Evolutionary conservation across 495 filamentous ascomycete genomes (phyloP).

Genomic region (Mycothermus thermophilus): DNA sequence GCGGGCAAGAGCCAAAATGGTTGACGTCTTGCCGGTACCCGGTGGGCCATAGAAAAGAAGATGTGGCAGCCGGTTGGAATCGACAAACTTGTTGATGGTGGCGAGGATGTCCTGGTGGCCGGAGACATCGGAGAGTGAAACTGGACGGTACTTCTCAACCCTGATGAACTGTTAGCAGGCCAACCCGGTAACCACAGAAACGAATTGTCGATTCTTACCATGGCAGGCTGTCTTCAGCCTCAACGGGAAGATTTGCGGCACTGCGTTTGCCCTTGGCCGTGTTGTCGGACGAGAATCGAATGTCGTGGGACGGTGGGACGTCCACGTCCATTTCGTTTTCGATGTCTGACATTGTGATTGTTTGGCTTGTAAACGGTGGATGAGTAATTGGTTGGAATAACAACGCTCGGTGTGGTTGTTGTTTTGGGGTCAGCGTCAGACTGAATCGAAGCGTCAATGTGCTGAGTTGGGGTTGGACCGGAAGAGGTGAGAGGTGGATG

Average conservation of each 20-base stretch:
- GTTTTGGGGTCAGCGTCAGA: too few species aligned
- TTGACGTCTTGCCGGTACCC: constrained; percentile 95
- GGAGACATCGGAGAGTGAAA: constrained; percentile 77
- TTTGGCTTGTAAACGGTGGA: not conserved
- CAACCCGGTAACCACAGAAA: not conserved
- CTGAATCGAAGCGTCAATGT: too few species aligned
- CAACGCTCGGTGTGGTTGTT: too few species aligned
- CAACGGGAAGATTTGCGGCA: constrained; percentile 82
- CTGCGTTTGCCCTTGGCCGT: constrained; percentile 78
- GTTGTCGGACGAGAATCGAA: constrained; percentile 48
- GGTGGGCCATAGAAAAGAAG: constrained; percentile 96
- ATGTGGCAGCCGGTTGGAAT: constrained; percentile 84
- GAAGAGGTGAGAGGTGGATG: too few species aligned
- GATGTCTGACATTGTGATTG: constrained; percentile 62
- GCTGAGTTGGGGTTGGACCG: too few species aligned
- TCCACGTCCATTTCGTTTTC: constrained; percentile 86
- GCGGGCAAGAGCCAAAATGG: constrained; percentile 77
- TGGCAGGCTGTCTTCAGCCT: constrained; percentile 86
- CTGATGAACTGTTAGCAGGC: constrained; percentile 28
- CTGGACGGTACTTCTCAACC: constrained; percentile 98
- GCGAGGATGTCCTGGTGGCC: constrained; percentile 96
- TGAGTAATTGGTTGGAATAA: not conserved
- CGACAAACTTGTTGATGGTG: constrained; percentile 94
- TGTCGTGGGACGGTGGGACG: constrained; percentile 43
- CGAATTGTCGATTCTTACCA: constrained; percentile 47